Percentiles rank a stretch among this genome's conserved stretches.
Evolutionary conservation across 306 rosid species (phyloP).

Genomic region (Castanea sativa): DNA sequence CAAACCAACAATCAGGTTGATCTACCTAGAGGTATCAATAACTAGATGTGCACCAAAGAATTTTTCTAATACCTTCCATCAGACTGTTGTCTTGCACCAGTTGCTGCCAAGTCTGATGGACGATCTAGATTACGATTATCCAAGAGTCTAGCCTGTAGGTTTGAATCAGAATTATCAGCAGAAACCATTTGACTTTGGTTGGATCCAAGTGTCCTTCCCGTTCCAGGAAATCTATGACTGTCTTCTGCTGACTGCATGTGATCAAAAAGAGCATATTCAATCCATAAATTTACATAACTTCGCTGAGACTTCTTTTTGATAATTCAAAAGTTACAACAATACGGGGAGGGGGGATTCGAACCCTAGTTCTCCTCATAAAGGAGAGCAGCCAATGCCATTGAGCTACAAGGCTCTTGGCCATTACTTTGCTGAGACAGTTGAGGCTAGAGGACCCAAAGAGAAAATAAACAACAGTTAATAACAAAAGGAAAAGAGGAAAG

Average conservation of each 20-base stretch:
- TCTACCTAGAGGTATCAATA: conserved; percentile 2
- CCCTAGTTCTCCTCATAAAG: no score
- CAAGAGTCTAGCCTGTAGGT: conserved; percentile 83
- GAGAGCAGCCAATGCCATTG: no score
- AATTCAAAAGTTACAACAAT: no score
- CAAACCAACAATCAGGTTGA: conserved; percentile 3
- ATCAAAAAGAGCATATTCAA: conserved; percentile 3
- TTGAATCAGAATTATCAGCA: conserved; percentile 57
- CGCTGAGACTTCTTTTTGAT: background rate
- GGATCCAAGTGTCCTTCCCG: conserved; percentile 73
- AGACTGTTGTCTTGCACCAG: conserved; percentile 43
- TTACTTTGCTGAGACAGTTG: background rate
- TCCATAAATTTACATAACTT: background rate
- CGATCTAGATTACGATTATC: conserved; percentile 48
- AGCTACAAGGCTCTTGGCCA: no score
- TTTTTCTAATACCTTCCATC: conserved; percentile 63
- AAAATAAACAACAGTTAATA: background rate
- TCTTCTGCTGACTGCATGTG: conserved; percentile 52
- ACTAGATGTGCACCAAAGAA: conserved; percentile 24
- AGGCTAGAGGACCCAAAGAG: background rate
- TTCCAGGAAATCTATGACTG: conserved; percentile 71
- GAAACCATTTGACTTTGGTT: conserved; percentile 51
- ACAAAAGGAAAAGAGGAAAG: background rate
- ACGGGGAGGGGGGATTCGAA: no score
- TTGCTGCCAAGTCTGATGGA: conserved; percentile 38